Evolutionary conservation across 2,329 filamentous ascomycete genomes (phyloP).

Genomic region (Plectosphaerella cucumerina): DNA sequence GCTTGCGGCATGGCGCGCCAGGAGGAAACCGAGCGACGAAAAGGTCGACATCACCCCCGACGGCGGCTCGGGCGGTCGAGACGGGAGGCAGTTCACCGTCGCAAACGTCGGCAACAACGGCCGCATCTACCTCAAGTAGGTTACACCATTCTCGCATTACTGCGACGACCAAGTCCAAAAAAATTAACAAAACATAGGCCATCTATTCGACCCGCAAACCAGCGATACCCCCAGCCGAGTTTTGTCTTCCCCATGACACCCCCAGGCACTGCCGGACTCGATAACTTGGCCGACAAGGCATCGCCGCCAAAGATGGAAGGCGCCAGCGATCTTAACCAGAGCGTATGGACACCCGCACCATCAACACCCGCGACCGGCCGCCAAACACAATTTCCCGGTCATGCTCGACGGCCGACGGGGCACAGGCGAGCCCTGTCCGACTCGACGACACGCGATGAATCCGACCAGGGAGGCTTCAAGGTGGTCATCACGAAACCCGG

Average conservation of each 20-base stretch:
- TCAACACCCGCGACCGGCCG: constrained; percentile 28
- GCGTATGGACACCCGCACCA: constrained; percentile 40
- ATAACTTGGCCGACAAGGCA: constrained; percentile 31
- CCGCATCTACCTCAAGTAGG: constrained; percentile 74
- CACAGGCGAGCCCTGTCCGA: constrained; percentile 69
- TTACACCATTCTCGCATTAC: too few species aligned
- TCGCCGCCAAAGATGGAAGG: constrained; percentile 10
- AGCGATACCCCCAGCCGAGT: constrained; percentile 56
- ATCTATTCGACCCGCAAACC: constrained; percentile 55
- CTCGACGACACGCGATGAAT: constrained; percentile 68
- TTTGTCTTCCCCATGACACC: constrained; percentile 59
- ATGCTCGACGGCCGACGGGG: constrained; percentile 19
- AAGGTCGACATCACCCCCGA: constrained; percentile 57
- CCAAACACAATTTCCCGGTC: constrained; percentile 26
- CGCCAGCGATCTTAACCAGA: constrained; percentile 23
- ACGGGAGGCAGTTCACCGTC: constrained; percentile 72
- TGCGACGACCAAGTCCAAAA: background rate
- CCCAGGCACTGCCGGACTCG: constrained; percentile 54
- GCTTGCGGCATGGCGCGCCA: constrained; percentile 28
- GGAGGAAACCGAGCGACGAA: constrained; percentile 50
- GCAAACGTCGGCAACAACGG: constrained; percentile 81
- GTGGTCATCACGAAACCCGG: constrained; percentile 73
- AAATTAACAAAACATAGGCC: constrained; percentile 38
- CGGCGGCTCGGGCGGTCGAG: constrained; percentile 55
- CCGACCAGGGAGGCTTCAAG: constrained; percentile 67